Evolutionary conservation across 108 stramenopile genomes (phyloP).

Genomic region (Aurantiochytrium sp.): DNA sequence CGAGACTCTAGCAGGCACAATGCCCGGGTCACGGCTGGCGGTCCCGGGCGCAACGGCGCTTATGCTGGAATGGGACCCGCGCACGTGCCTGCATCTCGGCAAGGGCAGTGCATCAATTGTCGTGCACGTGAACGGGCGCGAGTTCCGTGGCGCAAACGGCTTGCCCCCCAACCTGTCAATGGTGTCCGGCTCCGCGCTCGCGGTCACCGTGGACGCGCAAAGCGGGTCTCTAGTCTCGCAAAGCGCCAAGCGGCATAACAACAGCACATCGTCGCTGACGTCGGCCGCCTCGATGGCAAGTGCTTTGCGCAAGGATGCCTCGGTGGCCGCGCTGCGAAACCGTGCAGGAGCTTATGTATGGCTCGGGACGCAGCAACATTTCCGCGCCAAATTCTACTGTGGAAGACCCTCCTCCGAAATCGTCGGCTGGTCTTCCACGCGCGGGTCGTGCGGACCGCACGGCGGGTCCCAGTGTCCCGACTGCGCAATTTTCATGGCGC

Average conservation of each 20-base stretch:
- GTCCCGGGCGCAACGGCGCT: slow-evolving; percentile 5
- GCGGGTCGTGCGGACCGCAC: background rate
- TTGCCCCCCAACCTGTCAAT: background rate
- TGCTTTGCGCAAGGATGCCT: background rate
- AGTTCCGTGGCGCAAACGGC: background rate
- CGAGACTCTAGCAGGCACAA: too few relatives aligned
- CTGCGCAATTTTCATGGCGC: background rate
- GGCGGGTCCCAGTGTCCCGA: slow-evolving; percentile 2
- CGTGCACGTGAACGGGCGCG: background rate
- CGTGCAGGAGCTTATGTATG: slow-evolving; percentile 12
- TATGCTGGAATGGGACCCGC: background rate
- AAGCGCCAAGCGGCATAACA: background rate
- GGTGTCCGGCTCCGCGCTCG: background rate
- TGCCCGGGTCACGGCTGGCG: background rate
- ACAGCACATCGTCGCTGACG: too few relatives aligned
- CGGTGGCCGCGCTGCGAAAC: background rate
- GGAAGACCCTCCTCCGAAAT: background rate
- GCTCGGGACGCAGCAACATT: background rate
- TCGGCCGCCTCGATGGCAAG: too few relatives aligned
- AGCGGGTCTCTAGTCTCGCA: background rate
- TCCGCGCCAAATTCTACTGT: slow-evolving; percentile 8
- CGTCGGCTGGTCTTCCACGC: background rate
- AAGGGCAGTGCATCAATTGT: background rate
- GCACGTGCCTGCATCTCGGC: background rate
- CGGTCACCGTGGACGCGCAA: background rate